A percentile compares a stretch with the other conserved stretches of the same genome.
phyloP scores from a whole-genome alignment of 345 rosid species.

The Odontarrhena argentea region DNA sequence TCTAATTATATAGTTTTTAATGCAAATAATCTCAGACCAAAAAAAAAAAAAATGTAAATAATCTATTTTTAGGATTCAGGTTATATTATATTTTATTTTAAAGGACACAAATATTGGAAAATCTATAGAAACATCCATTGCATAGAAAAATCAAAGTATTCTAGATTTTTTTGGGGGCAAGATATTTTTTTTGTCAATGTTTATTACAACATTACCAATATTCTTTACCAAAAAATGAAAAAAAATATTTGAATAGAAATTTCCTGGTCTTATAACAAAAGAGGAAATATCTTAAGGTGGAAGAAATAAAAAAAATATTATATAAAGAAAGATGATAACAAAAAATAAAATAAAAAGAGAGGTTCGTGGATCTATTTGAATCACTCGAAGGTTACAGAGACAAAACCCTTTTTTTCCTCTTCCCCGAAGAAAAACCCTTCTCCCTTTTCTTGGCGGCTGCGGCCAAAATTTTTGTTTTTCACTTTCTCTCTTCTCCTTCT shows the following conservation, averaged over 20 bases:
- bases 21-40: too few relatives aligned
- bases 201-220: constrained; percentile 15
- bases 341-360: neutral
- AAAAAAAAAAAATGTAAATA: too few relatives aligned
- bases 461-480: constrained; percentile 27
- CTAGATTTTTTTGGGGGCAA: neutral
- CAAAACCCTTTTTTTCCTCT: constrained; percentile 56
- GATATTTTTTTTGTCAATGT: neutral
- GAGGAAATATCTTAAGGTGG: constrained; percentile 38
- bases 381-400: constrained; percentile 42
- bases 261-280: constrained; percentile 14
- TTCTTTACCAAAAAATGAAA: neutral
- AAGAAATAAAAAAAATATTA: constrained; percentile 2
- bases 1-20: neutral
- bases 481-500: constrained; percentile 33
- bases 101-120: neutral
- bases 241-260: neutral
- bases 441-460: constrained; percentile 47
- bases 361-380: constrained; percentile 61
- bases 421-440: constrained; percentile 50
- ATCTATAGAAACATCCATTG: neutral
- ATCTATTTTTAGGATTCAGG: too few relatives aligned
- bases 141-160: neutral
- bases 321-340: too few relatives aligned
- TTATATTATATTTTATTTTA: too few relatives aligned